These are phyloP conservation scores for Colletotrichum liaoningense DNA, from an alignment of 2,329 filamentous ascomycete species.

Conservation along the genomic window DNA sequence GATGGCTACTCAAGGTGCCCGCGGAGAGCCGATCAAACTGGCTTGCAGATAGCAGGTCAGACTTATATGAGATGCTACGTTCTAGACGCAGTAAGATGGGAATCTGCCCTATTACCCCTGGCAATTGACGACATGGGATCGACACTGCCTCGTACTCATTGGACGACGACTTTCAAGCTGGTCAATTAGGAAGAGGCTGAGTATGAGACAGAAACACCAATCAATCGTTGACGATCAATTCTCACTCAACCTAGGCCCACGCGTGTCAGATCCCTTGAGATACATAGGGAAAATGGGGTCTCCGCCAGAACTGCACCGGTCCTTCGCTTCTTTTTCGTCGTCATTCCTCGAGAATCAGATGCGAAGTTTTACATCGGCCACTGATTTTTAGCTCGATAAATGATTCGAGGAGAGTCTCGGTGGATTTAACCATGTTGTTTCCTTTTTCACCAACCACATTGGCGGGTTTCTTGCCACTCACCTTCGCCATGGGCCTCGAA, in stretches of 20 bases:
- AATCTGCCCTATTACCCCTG: neutral
- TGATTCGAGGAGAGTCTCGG: neutral
- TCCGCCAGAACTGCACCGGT: too few relatives aligned
- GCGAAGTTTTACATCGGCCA: neutral
- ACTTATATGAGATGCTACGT: neutral
- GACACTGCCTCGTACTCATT: neutral
- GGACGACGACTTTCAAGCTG: neutral
- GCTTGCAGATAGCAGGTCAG: neutral
- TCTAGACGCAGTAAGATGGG: neutral
- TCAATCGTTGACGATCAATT: neutral
- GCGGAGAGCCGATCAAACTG: neutral
- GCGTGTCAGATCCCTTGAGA: too few relatives aligned
- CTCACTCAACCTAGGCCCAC: too few relatives aligned
- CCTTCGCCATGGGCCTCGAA: neutral
- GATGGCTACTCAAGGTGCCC: too few relatives aligned
- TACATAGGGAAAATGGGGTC: too few relatives aligned
- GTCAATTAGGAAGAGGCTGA: neutral
- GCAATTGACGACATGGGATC: neutral
- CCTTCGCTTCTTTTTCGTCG: neutral
- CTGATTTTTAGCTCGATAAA: neutral
- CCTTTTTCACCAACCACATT: too few relatives aligned
- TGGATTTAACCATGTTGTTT: neutral
- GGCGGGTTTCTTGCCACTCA: neutral
- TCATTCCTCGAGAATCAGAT: neutral
- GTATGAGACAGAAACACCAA: neutral